phyloP scores from a whole-genome alignment of 495 filamentous ascomycete genomes.

The Penicillium samsonianum region DNA sequence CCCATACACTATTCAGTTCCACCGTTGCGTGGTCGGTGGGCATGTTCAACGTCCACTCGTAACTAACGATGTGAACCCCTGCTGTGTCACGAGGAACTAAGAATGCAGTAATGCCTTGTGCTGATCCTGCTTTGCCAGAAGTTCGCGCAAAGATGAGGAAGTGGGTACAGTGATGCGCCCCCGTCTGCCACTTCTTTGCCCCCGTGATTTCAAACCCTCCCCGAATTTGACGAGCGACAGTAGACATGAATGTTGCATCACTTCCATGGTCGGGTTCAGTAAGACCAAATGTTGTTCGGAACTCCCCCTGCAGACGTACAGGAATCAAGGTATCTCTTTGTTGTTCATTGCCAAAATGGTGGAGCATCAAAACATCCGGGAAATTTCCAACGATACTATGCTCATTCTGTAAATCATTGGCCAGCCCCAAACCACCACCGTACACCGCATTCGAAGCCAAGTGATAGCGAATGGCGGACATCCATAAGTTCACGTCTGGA shows the following conservation, averaged over 20 bases:
- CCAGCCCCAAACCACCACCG: slow-evolving; percentile 53
- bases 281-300: slow-evolving; percentile 57
- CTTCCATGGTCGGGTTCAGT: slow-evolving; percentile 63
- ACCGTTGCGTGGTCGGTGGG: slow-evolving; percentile 62
- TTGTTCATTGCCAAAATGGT: slow-evolving; percentile 52
- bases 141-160: slow-evolving; percentile 61
- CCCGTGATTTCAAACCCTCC: slow-evolving; percentile 56
- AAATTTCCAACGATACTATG: slow-evolving; percentile 61
- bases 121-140: slow-evolving; percentile 43
- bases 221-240: slow-evolving; percentile 39
- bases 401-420: slow-evolving; percentile 64
- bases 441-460: slow-evolving; percentile 49
- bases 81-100: slow-evolving; percentile 49
- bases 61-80: slow-evolving; percentile 52
- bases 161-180: slow-evolving; percentile 59
- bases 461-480: slow-evolving; percentile 60
- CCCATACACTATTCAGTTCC: slow-evolving; percentile 48
- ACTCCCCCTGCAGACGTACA: slow-evolving; percentile 47
- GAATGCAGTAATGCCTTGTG: slow-evolving; percentile 58
- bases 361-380: slow-evolving; percentile 58
- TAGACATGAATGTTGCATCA: slow-evolving; percentile 60
- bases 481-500: slow-evolving; percentile 56
- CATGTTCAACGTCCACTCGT: slow-evolving; percentile 66
- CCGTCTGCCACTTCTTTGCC: slow-evolving; percentile 63
- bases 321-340: slow-evolving; percentile 54